phyloP scores from a whole-genome alignment of 768 basidiomycete genomes.

The Amanita rimosa region DNA sequence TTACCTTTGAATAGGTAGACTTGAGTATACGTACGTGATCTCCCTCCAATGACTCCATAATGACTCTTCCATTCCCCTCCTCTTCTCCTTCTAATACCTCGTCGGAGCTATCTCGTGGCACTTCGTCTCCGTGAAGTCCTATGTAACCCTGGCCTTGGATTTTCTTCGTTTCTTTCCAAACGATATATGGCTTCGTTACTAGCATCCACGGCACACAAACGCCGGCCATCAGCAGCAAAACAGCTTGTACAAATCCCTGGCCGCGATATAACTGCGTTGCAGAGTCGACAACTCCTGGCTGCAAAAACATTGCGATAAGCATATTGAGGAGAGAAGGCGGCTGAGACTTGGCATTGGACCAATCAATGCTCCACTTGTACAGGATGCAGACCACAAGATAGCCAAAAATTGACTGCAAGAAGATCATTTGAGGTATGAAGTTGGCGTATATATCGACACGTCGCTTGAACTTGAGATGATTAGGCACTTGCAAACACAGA shows the following conservation, averaged over 20 bases:
- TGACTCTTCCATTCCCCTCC: constrained; percentile 65
- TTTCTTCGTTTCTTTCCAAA: constrained; percentile 82
- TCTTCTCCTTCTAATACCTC: constrained; percentile 66
- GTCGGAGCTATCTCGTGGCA: constrained; percentile 40
- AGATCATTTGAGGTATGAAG: constrained; percentile 95
- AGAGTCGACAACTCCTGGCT: constrained; percentile 69
- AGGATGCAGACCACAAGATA: constrained; percentile 90
- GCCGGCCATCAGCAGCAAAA: constrained; percentile 66
- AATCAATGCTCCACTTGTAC: constrained; percentile 96
- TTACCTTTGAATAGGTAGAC: background rate
- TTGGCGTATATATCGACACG: constrained; percentile 82
- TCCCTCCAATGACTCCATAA: constrained; percentile 62
- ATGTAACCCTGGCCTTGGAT: constrained; percentile 80
- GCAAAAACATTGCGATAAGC: constrained; percentile 94
- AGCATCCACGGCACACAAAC: constrained; percentile 96
- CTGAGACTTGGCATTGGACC: constrained; percentile 52
- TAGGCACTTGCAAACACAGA: constrained; percentile 89
- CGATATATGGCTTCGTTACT: constrained; percentile 82
- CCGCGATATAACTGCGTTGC: constrained; percentile 71
- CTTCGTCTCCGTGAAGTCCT: constrained; percentile 49
- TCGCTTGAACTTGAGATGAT: constrained; percentile 90
- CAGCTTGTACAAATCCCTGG: constrained; percentile 73
- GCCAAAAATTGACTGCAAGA: constrained; percentile 96
- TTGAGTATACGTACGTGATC: constrained; percentile 30
- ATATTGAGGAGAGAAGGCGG: constrained; percentile 92